Base-by-base conservation (phyloP, 495 filamentous ascomycete species). In the Penicillium maclennaniae region DNA sequence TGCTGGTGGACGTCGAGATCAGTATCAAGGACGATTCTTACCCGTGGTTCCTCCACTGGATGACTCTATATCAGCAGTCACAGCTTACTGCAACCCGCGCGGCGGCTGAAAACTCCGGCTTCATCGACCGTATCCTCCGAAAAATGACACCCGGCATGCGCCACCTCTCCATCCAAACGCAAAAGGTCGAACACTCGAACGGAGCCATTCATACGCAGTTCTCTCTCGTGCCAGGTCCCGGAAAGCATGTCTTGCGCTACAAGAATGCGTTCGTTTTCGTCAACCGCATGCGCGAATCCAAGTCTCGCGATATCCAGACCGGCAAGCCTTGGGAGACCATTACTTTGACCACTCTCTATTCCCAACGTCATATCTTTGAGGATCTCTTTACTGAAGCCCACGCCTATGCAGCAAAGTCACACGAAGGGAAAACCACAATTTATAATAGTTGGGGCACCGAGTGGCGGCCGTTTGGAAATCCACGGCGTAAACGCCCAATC, bases 1-100 rank as follows among this genome's bases (percentile, higher is more conserved):
- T 98, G 75, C 86, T 98, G 8, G 89, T 97, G 47, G 88, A 97
- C 62, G 80, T 97, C 58, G 95, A 97, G 68, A 96, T 98, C 66
- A 91, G 85, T 62, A 87, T 88, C 62, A 88, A 89, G 61, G 93
- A 97, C 67, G 85, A 91, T 45, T 89, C 92, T 12, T 98, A 97
- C 69, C 84, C 82, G 49, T 97, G 93, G 92, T 83, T 97, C 34
- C 80, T 98, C 4, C 82, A 89, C 38, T 98, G 95, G 92, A 88
- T 98, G 73, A 88, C 91, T 15, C 75, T 87, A 26, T 92, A 91
- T 51, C 89, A 92, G 41, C 73, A 77, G 52, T 72, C 77, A 31
- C 81, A 82, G 55, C 59, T 79, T 43, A 65, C 61, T 39, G 52
- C 76, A 63, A 46, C 71, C 69, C 59, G 63, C 47, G 51, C 65